Evolutionary conservation across 75 land plant genomes (phyloP), one percentile per base, ranked within the genome.

Genomic region (Pinus taeda): DNA sequence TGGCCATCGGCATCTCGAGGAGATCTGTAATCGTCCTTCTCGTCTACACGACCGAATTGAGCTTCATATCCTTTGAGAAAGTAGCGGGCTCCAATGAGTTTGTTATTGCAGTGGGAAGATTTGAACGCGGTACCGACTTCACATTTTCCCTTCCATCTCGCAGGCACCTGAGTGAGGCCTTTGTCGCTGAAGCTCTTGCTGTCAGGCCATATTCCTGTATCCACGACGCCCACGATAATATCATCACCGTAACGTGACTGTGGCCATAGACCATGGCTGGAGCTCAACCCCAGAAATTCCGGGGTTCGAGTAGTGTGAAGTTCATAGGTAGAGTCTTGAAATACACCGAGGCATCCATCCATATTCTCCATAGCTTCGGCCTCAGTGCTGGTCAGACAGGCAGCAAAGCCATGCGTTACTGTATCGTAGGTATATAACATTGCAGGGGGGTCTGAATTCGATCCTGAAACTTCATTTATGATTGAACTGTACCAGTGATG

Each of bases 331-430:
- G 73, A 79, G 56, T 88, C 91, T 3, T 86, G 93, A 70, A 81
- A 62, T 6, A 93, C 72, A 1, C 81, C 75, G 22, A 90, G 12
- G 12, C 92, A 88, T 2, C 94, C 92, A 21, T 84, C 79, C 45
- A 61, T 6, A 73, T 57, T 7, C 74, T 85, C 81, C 3, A 93
- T 79, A 37, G 33, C 74, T 58, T 77, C 82, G 3, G 87, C 88
- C 76, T 91, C 85, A 37, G 59, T 75, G 58, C 75, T 71, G 15
- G 69, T 89, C 26, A 93, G 77, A 26, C 22, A 63, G 60, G 85
- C 96, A 24, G 93, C 91, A 73, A 93, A 84, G 36, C 96, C 96
- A 57, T 91, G 90, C 69, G 91, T 82, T 26, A 87, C 90, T 12
- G 77, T 79, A 13, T 84, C 77, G 75, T 93, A 93, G 56, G 56